Conservation (phyloP, 768 basidiomycete species). For the Hebeloma cylindrosporum region DNA sequence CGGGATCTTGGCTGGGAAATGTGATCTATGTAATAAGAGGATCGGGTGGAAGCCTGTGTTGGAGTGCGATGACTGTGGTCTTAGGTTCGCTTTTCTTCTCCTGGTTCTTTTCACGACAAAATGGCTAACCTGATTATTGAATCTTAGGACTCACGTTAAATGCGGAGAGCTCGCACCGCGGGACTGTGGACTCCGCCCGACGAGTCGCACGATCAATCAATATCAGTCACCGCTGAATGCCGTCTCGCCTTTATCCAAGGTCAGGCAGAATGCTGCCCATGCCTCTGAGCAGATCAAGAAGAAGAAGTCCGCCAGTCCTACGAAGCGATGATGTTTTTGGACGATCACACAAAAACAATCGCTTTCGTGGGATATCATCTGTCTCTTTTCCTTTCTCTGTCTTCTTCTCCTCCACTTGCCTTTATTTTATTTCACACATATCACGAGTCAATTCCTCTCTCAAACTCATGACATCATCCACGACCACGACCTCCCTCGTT, state of each 20-base stretch:
- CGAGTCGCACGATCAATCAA: conserved; percentile 24
- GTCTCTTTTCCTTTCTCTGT: too few species aligned
- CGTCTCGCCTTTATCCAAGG: conserved; percentile 40
- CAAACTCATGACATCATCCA: too few species aligned
- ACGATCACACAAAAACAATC: too few species aligned
- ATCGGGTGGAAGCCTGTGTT: conserved; percentile 85
- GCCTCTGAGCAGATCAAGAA: conserved; percentile 32
- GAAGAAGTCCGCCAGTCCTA: conserved; percentile 26
- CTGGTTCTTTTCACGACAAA: not conserved
- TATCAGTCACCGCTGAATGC: conserved; percentile 29
- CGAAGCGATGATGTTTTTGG: conserved; percentile 10
- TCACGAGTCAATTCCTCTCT: too few species aligned
- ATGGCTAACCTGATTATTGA: conserved; percentile 6
- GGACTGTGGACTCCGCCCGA: conserved; percentile 68
- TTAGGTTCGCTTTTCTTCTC: conserved; percentile 48
- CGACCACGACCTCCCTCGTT: too few species aligned
- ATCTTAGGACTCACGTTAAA: conserved; percentile 69
- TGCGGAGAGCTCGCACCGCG: conserved; percentile 82
- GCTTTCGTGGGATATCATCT: too few species aligned
- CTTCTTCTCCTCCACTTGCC: too few species aligned
- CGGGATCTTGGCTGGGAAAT: conserved; percentile 70
- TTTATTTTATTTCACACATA: too few species aligned
- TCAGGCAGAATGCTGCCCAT: conserved; percentile 36
- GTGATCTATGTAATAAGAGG: conserved; percentile 79
- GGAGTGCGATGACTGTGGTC: conserved; percentile 87